Conservation (phyloP, 176 grass and related monocot genomes). For the Avena insularis region DNA sequence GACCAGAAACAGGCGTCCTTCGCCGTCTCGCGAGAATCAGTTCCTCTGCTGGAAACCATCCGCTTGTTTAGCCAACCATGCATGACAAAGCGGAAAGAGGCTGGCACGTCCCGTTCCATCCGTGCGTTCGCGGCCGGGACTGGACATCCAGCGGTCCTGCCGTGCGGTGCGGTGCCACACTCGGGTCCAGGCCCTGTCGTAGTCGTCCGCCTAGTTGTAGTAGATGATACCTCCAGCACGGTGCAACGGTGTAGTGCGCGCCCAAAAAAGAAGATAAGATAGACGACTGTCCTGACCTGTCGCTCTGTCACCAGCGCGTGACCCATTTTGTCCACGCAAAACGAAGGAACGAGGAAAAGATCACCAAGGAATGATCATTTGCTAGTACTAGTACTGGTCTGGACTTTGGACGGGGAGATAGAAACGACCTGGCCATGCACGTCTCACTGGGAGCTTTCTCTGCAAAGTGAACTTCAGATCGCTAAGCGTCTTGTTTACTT, state of each 20-base stretch:
- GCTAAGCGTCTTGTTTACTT: too few species aligned
- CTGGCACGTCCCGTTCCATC: background rate
- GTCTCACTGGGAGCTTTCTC: background rate
- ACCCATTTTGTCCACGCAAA: background rate
- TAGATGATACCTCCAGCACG: constrained; percentile 20
- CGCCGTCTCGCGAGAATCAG: background rate
- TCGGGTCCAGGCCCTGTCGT: too few species aligned
- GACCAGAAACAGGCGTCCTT: too few species aligned
- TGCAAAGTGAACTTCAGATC: too few species aligned
- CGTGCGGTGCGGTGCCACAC: too few species aligned
- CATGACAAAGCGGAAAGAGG: too few species aligned
- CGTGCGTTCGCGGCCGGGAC: too few species aligned
- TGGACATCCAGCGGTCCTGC: too few species aligned
- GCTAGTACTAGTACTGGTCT: background rate
- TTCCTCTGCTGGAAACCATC: background rate
- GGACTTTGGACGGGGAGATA: background rate
- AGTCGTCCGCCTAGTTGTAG: too few species aligned
- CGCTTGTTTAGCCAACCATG: too few species aligned
- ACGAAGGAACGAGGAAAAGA: background rate
- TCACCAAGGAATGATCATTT: too few species aligned
- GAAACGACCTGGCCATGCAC: background rate
- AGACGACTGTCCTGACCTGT: background rate
- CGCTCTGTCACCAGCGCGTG: background rate
- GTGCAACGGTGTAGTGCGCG: background rate
- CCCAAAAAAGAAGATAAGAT: constrained; percentile 2